Base-by-base conservation (phyloP, 2,329 filamentous ascomycete species). In the Diplodia corticola region DNA sequence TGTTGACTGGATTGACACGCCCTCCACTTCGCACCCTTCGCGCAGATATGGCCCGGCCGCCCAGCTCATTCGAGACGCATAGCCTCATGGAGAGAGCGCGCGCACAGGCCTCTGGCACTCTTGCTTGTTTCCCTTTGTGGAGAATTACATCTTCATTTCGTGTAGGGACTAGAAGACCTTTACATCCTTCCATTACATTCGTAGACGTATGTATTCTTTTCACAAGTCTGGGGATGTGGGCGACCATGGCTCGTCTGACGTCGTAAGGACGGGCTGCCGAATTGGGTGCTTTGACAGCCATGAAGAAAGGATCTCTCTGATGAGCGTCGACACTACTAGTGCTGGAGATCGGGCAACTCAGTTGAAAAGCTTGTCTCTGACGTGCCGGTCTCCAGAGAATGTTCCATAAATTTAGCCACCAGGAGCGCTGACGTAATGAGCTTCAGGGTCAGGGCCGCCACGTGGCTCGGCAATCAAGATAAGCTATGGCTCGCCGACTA, bases 141-240 rank as follows among this genome's bases (percentile, higher is more conserved):
- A 24, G 57, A 24, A 49, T 2, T 35, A 20, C 37, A 10, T 48
- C 13, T 60, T 26, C 35, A 12, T 55, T 60, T 35, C 44, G 26
- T 49, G 57, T 61, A 61, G 57, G n/a, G 44, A 49, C 20, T 49
- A 50, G 40, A 28, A n/a, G 20, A n/a, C n/a, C 26, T 30, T 44
- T 22, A 12, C 26, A 48, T 60, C 55, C 48, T 26, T 50, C 28
- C 28, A 49, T 61, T 17, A 37, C 26, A n/a, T 61, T 61, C 26
- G 57, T 61, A 61, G 57, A 33, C 17, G 26, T 61, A 61, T 61
- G 57, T 49, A 61, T 61, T 61, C 35, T 40, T 17, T 61, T 60
- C 33, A 35, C 12, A 7, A 35, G 33, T 10, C 12, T 35, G 10
- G 28, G 28, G 28, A 28, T 28, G 6, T 28, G 28, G 33, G 12